Evolutionary conservation across 2,329 filamentous ascomycete species (phyloP), one percentile per base, ranked within the genome.

Genomic region (Ampelomyces quisqualis): DNA sequence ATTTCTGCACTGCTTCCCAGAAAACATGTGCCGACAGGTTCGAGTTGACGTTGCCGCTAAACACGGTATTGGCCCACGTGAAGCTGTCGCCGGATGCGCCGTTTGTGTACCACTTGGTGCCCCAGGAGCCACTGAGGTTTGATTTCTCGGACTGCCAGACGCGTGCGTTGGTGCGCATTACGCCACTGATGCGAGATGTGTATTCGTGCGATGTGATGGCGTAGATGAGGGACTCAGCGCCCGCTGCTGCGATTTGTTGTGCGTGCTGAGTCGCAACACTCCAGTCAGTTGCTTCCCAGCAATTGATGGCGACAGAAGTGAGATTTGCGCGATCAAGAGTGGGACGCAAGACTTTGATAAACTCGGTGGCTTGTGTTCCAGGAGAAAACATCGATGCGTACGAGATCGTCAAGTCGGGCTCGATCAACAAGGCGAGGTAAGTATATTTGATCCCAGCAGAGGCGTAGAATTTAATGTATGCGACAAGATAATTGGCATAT

Each of bases 31-130:
- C 78, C 6, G 70, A 74, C 4, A 76, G 64, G 49, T 76, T 74
- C 17, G 69, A 70, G 51, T 71, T 72, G 5, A 75, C 67, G 10
- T 81, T 62, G 14, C 71, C 75, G 21, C 68, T 68, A 58, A 75
- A 74, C 30, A 81, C 73, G 48, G 76, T 74, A 50, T 75, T 74
- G 1, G 77, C 78, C 77, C 77, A 80, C 2, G 75, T 78, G 49
- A 77, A 65, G 5, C 77, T 78, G 46, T 81, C 78, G 24, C 72
- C 72, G 0, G 67, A 58, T 7, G 69, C 73, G 30, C 77, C 75
- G 44, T 55, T 67, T 1, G 51, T 44, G 54, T 76, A 78, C 73
- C 75, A 80, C 1, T 68, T 63, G 3, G 73, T 70, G 43, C 50
- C 53, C 59, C 59, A 62, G 7, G 53, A 45, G 11, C 56, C 59